phyloP scores from a whole-genome alignment of 1,284 basidiomycete species.

The Cutaneotrichosporon cutaneum region DNA sequence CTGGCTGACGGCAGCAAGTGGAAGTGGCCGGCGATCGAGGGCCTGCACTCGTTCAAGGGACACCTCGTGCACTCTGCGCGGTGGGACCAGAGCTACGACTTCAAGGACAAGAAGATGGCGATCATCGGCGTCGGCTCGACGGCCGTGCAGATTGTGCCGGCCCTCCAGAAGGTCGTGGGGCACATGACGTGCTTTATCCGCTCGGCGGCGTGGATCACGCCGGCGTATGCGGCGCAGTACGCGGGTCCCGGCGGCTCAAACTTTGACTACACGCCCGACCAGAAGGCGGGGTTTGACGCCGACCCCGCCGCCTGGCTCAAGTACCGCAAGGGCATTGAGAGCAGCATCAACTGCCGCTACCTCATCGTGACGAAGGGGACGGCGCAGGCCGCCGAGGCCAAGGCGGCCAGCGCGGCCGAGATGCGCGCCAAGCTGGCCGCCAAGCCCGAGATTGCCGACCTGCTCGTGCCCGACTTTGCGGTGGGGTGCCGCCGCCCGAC shows the following conservation, averaged over 20 bases:
- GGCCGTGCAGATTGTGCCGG: conserved; percentile 33
- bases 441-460: conserved; percentile 26
- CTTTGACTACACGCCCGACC: conserved; percentile 10
- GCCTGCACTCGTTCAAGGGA: conserved; percentile 33
- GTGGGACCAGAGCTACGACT: conserved; percentile 18
- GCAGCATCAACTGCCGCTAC: conserved; percentile 29
- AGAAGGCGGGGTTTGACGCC: background rate
- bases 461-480: conserved; percentile 27
- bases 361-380: conserved; percentile 23
- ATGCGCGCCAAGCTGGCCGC: conserved; percentile 25
- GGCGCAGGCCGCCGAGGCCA: background rate
- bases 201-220: conserved; percentile 25
- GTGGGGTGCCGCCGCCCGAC: conserved; percentile 45
- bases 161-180: conserved; percentile 24
- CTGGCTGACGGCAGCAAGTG: conserved; percentile 19
- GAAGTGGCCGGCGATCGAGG: conserved; percentile 29
- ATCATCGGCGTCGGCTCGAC: conserved; percentile 26
- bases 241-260: conserved; percentile 26
- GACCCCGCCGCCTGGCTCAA: background rate
- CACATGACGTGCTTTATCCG: conserved; percentile 33
- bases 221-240: conserved; percentile 11
- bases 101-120: conserved; percentile 19
- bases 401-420: conserved; percentile 7
- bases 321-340: conserved; percentile 19
- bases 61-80: conserved; percentile 33